phyloP scores from a whole-genome alignment of 169 alveolate species.

The Perkinsus olseni region DNA sequence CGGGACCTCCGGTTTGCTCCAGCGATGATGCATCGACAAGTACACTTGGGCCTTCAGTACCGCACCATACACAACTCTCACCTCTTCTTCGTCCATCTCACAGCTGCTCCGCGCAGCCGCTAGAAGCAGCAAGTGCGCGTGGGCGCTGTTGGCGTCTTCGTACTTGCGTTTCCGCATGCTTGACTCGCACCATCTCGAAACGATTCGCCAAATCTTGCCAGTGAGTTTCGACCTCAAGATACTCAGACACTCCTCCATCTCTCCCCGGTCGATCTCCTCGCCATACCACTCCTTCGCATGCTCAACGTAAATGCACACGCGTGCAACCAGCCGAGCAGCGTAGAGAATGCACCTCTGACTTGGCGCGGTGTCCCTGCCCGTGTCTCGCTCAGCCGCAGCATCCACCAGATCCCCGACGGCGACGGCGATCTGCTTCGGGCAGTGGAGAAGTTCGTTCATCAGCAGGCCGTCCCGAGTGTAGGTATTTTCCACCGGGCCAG shows the following conservation, averaged over 20 bases:
- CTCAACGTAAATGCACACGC: background rate
- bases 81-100: background rate
- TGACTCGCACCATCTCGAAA: background rate
- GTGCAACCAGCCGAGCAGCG: background rate
- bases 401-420: conserved; percentile 25
- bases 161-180: background rate
- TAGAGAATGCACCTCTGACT: conserved; percentile 23
- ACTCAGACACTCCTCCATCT: background rate
- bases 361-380: conserved; percentile 28
- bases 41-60: background rate
- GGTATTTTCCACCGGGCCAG: background rate
- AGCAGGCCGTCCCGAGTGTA: conserved; percentile 12
- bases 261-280: background rate
- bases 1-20: background rate
- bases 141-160: background rate
- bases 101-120: background rate
- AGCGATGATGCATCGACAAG: background rate
- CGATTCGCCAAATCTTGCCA: background rate
- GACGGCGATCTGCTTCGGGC: conserved; percentile 14
- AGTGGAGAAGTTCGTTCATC: conserved; percentile 22
- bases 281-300: background rate
- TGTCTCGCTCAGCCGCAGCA: conserved; percentile 28
- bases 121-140: background rate
- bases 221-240: background rate
- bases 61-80: background rate